phyloP scores from a whole-genome alignment of 768 basidiomycete genomes.

The Candolleomyces aberdarensis region DNA sequence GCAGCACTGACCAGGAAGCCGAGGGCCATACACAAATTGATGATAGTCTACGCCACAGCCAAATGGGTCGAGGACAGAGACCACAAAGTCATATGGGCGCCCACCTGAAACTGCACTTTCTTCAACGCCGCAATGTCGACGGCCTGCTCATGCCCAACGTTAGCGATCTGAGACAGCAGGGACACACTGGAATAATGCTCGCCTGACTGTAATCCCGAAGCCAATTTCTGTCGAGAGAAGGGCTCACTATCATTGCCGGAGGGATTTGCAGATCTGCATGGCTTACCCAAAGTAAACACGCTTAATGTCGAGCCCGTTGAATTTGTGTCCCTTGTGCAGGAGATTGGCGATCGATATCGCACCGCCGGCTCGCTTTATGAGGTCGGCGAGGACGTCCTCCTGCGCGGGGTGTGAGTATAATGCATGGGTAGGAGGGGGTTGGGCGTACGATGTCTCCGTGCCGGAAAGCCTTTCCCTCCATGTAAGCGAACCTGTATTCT shows the following conservation, averaged over 20 bases:
- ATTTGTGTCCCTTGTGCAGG: conserved; percentile 64
- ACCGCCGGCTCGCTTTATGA: conserved; percentile 54
- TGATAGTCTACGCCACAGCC: conserved; percentile 58
- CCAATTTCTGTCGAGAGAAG: conserved; percentile 59
- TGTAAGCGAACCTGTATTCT: conserved; percentile 64
- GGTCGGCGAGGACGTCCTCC: conserved; percentile 67
- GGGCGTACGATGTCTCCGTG: conserved; percentile 82
- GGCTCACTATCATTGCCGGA: not conserved
- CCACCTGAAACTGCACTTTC: conserved; percentile 65
- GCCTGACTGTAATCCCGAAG: conserved; percentile 85
- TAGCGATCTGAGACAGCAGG: not conserved
- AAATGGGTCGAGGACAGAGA: conserved; percentile 2
- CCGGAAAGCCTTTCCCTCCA: conserved; percentile 82
- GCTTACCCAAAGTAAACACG: conserved; percentile 77
- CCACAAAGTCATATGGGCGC: conserved; percentile 8
- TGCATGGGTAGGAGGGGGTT: not conserved
- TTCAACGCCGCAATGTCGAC: conserved; percentile 80
- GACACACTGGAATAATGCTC: conserved; percentile 1
- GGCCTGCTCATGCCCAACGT: conserved; percentile 40
- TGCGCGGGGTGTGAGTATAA: conserved; percentile 24
- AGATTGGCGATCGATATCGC: conserved; percentile 58
- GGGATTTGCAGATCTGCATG: not conserved
- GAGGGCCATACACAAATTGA: conserved; percentile 86
- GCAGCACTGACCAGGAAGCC: conserved; percentile 70
- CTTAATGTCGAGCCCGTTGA: conserved; percentile 78